phyloP scores from a whole-genome alignment of 495 filamentous ascomycete genomes.

The Tuber microsphaerosporum region DNA sequence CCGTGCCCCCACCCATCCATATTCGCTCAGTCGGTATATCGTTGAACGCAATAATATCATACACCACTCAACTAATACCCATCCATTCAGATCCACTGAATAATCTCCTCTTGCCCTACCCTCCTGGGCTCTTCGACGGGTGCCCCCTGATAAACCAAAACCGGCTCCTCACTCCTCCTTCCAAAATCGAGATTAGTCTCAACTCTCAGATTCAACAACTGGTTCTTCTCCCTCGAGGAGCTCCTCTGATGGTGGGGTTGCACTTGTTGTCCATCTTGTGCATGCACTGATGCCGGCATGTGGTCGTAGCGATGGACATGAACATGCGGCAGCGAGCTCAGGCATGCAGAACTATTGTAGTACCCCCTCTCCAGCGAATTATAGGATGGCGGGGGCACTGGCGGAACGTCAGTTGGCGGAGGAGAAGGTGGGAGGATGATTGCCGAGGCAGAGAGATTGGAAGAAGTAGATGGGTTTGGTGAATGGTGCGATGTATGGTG shows the following conservation, averaged over 20 bases:
- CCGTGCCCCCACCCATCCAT: neutral
- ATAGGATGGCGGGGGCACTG: neutral
- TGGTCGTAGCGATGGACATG: neutral
- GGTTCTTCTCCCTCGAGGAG: neutral
- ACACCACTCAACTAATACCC: neutral
- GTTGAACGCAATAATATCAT: neutral
- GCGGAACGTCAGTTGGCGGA: neutral
- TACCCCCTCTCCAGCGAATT: conserved; percentile 1
- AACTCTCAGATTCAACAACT: neutral
- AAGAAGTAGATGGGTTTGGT: neutral
- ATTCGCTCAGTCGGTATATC: neutral
- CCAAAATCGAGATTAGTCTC: neutral
- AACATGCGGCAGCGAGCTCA: neutral
- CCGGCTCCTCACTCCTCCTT: neutral
- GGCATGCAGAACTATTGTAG: neutral
- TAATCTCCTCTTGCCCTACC: neutral
- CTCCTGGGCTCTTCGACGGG: neutral
- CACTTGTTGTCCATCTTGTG: neutral
- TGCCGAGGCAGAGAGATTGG: neutral
- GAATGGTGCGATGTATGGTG: neutral
- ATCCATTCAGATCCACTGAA: neutral
- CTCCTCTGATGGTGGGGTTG: neutral
- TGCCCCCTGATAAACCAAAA: neutral
- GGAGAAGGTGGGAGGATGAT: neutral
- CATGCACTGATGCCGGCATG: neutral